Conservation (phyloP, 768 basidiomycete species). For the Hypholoma fasciculare region DNA sequence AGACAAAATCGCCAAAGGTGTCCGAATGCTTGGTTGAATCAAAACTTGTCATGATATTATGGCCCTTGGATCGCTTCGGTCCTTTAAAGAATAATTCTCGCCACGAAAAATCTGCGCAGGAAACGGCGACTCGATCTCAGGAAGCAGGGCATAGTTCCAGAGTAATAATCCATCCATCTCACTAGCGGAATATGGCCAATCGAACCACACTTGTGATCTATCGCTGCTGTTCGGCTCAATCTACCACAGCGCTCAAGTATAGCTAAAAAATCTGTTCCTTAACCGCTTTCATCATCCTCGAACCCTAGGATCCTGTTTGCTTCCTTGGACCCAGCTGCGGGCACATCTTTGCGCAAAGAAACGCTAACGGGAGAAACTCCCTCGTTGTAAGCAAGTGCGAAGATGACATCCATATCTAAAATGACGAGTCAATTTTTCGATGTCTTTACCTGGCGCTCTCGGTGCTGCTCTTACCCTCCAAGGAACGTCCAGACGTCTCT, state of each 20-base stretch:
- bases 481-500: slow-evolving; percentile 58
- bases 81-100: slow-evolving; percentile 1
- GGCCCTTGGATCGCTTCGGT: slow-evolving; percentile 53
- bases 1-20: slow-evolving; percentile 26
- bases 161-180: no score
- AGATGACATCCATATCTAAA: slow-evolving; percentile 46
- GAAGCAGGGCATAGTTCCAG: no score
- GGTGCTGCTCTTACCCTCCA: slow-evolving; percentile 38
- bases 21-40: slow-evolving; percentile 52
- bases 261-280: slow-evolving; percentile 18
- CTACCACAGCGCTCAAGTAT: background rate
- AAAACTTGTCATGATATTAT: slow-evolving; percentile 47
- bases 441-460: no score
- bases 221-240: no score
- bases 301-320: slow-evolving; percentile 45
- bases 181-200: no score
- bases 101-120: slow-evolving; percentile 1
- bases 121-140: no score
- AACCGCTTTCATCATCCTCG: slow-evolving; percentile 30
- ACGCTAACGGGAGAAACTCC: slow-evolving; percentile 44
- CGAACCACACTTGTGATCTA: no score
- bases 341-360: slow-evolving; percentile 44
- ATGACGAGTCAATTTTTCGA: background rate
- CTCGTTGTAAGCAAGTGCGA: slow-evolving; percentile 44
- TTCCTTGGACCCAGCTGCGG: slow-evolving; percentile 42